Conservation (phyloP, 306 rosid genomes). For the Luffa aegyptiaca region DNA sequence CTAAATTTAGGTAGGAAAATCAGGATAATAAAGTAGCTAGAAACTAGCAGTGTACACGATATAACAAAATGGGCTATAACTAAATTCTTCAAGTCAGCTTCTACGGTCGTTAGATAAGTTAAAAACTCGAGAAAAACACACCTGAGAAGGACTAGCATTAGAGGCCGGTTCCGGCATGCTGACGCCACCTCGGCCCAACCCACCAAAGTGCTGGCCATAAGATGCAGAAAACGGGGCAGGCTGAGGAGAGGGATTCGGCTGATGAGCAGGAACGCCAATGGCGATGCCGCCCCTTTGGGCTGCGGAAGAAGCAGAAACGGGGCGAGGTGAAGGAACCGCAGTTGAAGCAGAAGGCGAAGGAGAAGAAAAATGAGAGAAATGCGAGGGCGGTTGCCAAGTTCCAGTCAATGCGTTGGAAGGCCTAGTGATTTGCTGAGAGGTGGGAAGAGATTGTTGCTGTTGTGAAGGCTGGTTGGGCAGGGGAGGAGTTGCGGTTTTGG, state of each 20-base stretch:
- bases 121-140: background rate
- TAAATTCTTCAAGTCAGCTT: background rate
- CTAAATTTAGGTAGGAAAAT: background rate
- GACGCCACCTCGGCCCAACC: constrained; percentile 55
- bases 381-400: constrained; percentile 36
- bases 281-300: constrained; percentile 60
- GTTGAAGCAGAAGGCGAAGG: constrained; percentile 30
- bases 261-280: constrained; percentile 75
- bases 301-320: constrained; percentile 24
- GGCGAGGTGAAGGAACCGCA: constrained; percentile 17
- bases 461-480: constrained; percentile 6
- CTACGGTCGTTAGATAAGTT: background rate
- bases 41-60: background rate
- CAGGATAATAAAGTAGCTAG: background rate
- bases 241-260: constrained; percentile 33
- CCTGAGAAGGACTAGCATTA: constrained; percentile 55
- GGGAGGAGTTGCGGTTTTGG: constrained; percentile 21
- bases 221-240: constrained; percentile 47
- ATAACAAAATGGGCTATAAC: background rate
- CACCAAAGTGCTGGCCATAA: constrained; percentile 71
- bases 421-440: constrained; percentile 33
- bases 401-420: constrained; percentile 47
- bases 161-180: constrained; percentile 33
- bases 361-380: constrained; percentile 40
- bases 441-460: constrained; percentile 19